phyloP scores from a whole-genome alignment of 1,284 basidiomycete genomes.

The Athelia psychrophila region DNA sequence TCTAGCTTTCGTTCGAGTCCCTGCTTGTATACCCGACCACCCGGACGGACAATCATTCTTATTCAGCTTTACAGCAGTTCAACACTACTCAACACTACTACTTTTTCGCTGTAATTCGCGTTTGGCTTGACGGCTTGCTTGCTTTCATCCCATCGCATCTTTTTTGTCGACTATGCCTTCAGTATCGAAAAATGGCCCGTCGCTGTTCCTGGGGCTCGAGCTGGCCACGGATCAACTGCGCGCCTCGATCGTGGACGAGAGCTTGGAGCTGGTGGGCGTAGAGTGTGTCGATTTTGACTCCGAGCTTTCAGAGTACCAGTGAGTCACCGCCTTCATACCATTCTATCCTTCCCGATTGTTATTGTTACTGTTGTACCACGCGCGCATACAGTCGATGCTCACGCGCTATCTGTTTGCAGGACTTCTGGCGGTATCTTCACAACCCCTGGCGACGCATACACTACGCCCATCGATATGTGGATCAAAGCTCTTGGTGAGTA shows the following conservation, averaged over 20 bases:
- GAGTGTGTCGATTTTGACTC: conserved; percentile 79
- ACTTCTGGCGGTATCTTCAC: conserved; percentile 84
- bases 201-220: conserved; percentile 75
- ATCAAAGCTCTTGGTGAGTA: conserved; percentile 74
- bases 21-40: no score
- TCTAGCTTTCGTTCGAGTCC: no score
- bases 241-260: conserved; percentile 77
- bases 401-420: conserved; percentile 35
- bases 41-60: no score
- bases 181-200: conserved; percentile 48
- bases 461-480: conserved; percentile 85
- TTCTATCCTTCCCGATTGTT: conserved; percentile 6
- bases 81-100: not conserved
- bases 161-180: conserved; percentile 39
- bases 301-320: conserved; percentile 80
- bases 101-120: not conserved
- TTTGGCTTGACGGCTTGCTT: not conserved
- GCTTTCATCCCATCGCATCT: no score
- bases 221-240: conserved; percentile 77
- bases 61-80: not conserved
- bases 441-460: conserved; percentile 79
- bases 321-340: conserved; percentile 28
- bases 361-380: not conserved
- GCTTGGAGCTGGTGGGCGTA: conserved; percentile 72
- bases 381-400: not conserved